Evolutionary conservation across 169 alveolate genomes (phyloP).

Genomic region (Eimeria tenella): DNA sequence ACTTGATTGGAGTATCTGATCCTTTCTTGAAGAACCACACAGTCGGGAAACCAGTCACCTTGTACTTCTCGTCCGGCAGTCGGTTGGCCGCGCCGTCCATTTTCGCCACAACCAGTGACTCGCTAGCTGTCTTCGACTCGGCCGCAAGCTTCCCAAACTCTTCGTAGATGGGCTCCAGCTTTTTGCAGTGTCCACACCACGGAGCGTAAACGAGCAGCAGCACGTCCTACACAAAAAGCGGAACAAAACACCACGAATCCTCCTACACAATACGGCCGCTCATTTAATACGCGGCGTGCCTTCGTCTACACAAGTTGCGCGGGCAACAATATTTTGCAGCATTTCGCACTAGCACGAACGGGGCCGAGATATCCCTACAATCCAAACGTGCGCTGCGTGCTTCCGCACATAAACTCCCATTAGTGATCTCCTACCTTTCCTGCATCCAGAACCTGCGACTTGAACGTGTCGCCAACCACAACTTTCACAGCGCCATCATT

Average conservation of each 20-base stretch:
- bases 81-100: constrained; percentile 92
- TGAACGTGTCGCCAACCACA: constrained; percentile 73
- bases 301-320: neutral
- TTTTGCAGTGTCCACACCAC: constrained; percentile 98
- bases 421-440: constrained; percentile 77
- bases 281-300: neutral
- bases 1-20: constrained; percentile 60
- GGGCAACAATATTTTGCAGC: too few species aligned
- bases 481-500: constrained; percentile 90
- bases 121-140: constrained; percentile 72
- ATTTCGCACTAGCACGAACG: too few species aligned
- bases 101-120: constrained; percentile 92
- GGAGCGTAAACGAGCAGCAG: constrained; percentile 97
- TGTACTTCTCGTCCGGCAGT: constrained; percentile 53
- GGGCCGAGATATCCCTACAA: too few species aligned
- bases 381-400: too few species aligned
- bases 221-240: constrained; percentile 85
- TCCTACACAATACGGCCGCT: neutral
- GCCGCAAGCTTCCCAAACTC: constrained; percentile 82
- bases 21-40: constrained; percentile 68
- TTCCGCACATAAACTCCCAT: too few species aligned
- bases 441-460: constrained; percentile 84
- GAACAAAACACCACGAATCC: neutral
- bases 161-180: constrained; percentile 90
- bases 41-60: constrained; percentile 54